Evolutionary conservation across 352 stramenopile species (phyloP).

Genomic region (Plasmopara muralis): DNA sequence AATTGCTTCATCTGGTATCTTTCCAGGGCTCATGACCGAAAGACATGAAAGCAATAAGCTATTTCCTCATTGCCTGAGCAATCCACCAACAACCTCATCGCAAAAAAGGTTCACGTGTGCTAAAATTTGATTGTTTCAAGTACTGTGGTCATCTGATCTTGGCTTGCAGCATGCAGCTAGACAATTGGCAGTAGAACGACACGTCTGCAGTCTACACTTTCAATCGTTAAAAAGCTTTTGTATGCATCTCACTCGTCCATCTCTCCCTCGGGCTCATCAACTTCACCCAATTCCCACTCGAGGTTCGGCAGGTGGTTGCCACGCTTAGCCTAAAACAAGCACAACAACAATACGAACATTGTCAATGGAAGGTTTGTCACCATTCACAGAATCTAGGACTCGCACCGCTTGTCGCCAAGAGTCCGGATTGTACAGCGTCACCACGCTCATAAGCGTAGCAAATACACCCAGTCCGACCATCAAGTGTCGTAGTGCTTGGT

Average conservation of each 20-base stretch:
- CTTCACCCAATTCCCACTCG: conserved; percentile 75
- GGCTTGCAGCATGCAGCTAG: conserved; percentile 8
- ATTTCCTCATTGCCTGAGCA: neutral
- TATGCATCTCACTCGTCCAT: conserved; percentile 59
- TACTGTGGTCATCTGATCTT: conserved; percentile 20
- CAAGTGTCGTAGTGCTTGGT: conserved; percentile 60
- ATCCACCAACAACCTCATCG: neutral
- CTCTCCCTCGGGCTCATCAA: conserved; percentile 72
- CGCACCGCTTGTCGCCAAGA: conserved; percentile 72
- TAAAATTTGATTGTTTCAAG: conserved; percentile 27
- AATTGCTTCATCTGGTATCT: neutral
- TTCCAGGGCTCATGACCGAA: neutral
- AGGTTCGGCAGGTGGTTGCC: conserved; percentile 70
- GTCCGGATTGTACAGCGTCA: conserved; percentile 79
- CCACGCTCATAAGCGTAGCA: conserved; percentile 64
- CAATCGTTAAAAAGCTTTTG: conserved; percentile 5
- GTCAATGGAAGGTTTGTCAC: neutral
- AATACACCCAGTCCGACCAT: conserved; percentile 47
- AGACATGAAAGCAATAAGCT: neutral
- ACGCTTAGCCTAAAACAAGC: conserved; percentile 46
- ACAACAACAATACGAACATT: conserved; percentile 6
- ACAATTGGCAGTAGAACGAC: too few species aligned
- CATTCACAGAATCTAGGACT: conserved; percentile 7
- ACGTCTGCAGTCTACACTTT: neutral
- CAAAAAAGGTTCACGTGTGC: neutral